Evolutionary conservation across 2,329 filamentous ascomycete genomes (phyloP).

Genomic region (Epichloe sibirici): DNA sequence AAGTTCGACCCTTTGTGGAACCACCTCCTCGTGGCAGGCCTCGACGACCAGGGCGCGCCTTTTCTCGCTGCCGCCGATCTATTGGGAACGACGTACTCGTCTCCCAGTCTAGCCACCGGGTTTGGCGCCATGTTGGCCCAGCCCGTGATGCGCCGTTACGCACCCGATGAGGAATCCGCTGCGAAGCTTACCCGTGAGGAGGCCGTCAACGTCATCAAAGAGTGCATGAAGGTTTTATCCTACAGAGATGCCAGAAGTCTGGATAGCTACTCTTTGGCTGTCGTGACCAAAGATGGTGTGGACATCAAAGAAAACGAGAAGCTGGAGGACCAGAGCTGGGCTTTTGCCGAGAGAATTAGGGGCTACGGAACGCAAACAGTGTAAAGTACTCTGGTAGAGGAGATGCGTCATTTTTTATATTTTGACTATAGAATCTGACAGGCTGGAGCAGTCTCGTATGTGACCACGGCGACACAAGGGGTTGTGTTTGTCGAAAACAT

Average conservation of each 20-base stretch:
- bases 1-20: slow-evolving; percentile 99
- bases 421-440: not conserved
- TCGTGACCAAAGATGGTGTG: slow-evolving; percentile 81
- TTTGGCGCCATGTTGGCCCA: slow-evolving; percentile 89
- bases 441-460: not conserved
- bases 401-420: not conserved
- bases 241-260: slow-evolving; percentile 91
- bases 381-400: not conserved
- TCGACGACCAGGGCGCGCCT: slow-evolving; percentile 67
- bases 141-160: slow-evolving; percentile 74
- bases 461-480: too few relatives aligned
- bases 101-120: slow-evolving; percentile 82
- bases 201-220: slow-evolving; percentile 69
- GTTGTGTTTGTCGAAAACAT: too few relatives aligned
- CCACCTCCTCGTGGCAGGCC: slow-evolving; percentile 77
- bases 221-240: slow-evolving; percentile 97
- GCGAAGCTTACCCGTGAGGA: slow-evolving; percentile 61
- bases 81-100: slow-evolving; percentile 80
- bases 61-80: slow-evolving; percentile 90
- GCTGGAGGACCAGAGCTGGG: slow-evolving; percentile 94
- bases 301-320: slow-evolving; percentile 74
- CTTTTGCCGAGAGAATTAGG: slow-evolving; percentile 87
- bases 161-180: slow-evolving; percentile 72
- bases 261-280: slow-evolving; percentile 82
- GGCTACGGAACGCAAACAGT: slow-evolving; percentile 84